Evolutionary conservation across 176 grass and related monocot species (phyloP), one percentile per base, ranked within the genome.

Genomic region (Leersia perrieri): DNA sequence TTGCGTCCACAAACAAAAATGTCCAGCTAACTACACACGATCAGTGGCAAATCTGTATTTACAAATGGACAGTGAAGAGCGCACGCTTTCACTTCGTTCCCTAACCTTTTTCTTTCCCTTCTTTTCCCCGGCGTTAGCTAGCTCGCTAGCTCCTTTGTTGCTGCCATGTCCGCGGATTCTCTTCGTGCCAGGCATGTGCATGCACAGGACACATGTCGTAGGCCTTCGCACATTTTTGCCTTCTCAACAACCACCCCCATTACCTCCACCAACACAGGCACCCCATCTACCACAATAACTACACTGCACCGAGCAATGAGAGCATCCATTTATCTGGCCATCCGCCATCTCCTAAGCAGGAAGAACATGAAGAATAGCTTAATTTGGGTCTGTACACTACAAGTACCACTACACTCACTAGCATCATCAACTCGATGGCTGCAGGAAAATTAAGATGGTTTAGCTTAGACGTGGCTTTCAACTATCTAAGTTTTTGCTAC

Each of bases 231-330:
- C 65, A 32, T 47, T 35, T 67, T 74, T 63, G 57, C 70, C 87
- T 70, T 85, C 72, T 47, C 78, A 85, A 89, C 72, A 67, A 89
- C 82, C 72, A 66, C 65, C 72, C 45, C 87, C 82, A 89, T 85
- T 81, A 89, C 77, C 76, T 69, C 72, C 77, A 74, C 77, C 84
- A 80, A 86, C 84, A 39, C 77, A 31, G 45, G 69, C 60, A 42
- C 41, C 41, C 77, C 72, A 89, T 85, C 87, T 0, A 77, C 72
- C 87, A 36, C 82, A 71, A 69, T 85, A 81, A 85, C 78, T 89
- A 62, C 87, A 0, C 82, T 75, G 63, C 76, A 62, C 81, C 38
- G 23, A 62, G 79, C 79, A 20, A 28, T 53, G 20, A 53, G 20
- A 5, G 49, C 49, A n/a, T 53, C 26, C 28, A 10, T 63, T 28